Evolutionary conservation across 306 rosid genomes (phyloP), one percentile per base, ranked within the genome.

Genomic region (Aeschynomene evenia): DNA sequence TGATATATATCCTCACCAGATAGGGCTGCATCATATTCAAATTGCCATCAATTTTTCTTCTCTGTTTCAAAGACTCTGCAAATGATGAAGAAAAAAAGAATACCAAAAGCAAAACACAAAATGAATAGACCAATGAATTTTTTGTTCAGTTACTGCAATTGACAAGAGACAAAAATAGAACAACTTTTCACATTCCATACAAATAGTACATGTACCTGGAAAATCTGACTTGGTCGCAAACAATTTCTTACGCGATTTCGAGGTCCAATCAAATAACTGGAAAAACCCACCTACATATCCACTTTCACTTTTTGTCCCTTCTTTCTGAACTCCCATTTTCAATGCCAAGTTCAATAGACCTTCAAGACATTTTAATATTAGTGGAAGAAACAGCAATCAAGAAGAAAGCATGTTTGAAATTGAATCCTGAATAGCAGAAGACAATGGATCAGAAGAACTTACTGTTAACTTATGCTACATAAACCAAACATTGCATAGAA

Each of bases 261-360:
- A 71, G 43, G 63, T 88, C 96, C 97, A 91, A 78, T 91, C 96
- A 72, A 91, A 91, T 75, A 91, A 79, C 36, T 86, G 90, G 57
- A 91, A 85, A 67, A 91, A 85, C 43, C 92, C 88, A 36, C 96
- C 91, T 20, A 71, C 90, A 50, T 89, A 74, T 58, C 92, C 81
- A 53, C 85, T 83, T 71, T 86, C 92, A 72, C 68, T 66, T 83
- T 71, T 86, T 15, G 62, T 61, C 64, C 84, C 80, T 29, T 83
- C 92, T 63, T 68, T 88, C 66, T 86, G 89, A 54, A 74, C 77
- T 66, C 92, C 90, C 97, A 91, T 91, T 66, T 81, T 76, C 59
- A 61, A 82, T 18, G 76, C 66, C 71, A 73, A 81, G 72, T 31
- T 13, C 68, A 63, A 67, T 20, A 39, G 21, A 74, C 62, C 75